Evolutionary conservation across 192 early-diverging fungal species (phyloP).

Genomic region (Radiomyces spectabilis): DNA sequence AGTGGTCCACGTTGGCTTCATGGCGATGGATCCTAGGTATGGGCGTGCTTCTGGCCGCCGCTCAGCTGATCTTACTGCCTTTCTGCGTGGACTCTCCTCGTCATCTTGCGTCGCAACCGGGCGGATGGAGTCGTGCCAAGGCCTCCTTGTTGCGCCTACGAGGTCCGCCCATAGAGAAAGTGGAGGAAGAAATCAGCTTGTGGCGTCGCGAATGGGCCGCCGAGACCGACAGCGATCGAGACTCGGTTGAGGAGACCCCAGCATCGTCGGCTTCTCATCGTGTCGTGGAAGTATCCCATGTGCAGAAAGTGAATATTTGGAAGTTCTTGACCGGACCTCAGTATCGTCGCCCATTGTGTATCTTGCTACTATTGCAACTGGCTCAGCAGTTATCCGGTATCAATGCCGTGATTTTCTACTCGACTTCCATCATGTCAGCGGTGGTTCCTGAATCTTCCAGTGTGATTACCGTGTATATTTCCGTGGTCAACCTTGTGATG

Average conservation of each 20-base stretch:
- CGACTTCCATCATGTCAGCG: constrained; percentile 59
- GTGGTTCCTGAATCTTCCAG: constrained; percentile 56
- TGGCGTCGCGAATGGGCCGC: constrained; percentile 35
- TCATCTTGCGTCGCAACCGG: constrained; percentile 47
- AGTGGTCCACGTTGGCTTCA: constrained; percentile 42
- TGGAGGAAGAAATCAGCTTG: constrained; percentile 42
- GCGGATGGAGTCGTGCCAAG: constrained; percentile 41
- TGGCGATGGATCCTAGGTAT: constrained; percentile 73
- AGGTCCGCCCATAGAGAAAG: constrained; percentile 30
- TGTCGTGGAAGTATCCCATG: background rate
- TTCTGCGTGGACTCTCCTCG: constrained; percentile 80
- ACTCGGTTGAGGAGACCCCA: background rate
- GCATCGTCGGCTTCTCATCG: background rate
- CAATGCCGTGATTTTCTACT: constrained; percentile 87
- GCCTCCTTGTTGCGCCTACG: constrained; percentile 47
- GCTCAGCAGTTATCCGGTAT: constrained; percentile 87
- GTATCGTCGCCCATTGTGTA: constrained; percentile 56
- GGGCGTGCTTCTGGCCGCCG: constrained; percentile 46
- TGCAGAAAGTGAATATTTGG: constrained; percentile 23
- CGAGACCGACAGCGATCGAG: constrained; percentile 13
- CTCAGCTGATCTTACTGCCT: constrained; percentile 60
- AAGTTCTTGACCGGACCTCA: constrained; percentile 35
- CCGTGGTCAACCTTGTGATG: constrained; percentile 63
- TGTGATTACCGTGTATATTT: constrained; percentile 74
- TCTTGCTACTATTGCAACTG: constrained; percentile 63